Conservation (phyloP, 805 yeast genomes). For the Brettanomyces sp. region DNA sequence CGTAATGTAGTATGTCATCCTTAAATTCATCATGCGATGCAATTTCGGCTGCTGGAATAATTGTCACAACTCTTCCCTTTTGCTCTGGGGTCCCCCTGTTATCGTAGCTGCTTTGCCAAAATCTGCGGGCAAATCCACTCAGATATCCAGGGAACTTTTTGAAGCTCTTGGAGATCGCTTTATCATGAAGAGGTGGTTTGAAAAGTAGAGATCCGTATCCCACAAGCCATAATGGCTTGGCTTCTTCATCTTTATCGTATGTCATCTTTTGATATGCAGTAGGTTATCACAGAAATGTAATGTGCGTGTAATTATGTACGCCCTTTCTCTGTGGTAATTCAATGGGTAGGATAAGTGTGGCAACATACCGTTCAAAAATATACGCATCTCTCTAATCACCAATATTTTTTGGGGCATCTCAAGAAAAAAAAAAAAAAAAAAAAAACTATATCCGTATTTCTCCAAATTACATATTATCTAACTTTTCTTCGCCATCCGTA, state of each 20-base stretch:
- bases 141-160: constrained; percentile 55
- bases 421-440: too few relatives aligned
- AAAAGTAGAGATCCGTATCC: constrained; percentile 87
- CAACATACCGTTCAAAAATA: too few relatives aligned
- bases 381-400: too few relatives aligned
- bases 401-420: too few relatives aligned
- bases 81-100: constrained; percentile 79
- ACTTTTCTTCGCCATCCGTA: too few relatives aligned
- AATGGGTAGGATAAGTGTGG: too few relatives aligned
- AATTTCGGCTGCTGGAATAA: constrained; percentile 53
- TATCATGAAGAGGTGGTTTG: constrained; percentile 73
- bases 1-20: constrained; percentile 29
- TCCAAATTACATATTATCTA: too few relatives aligned
- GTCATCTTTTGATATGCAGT: background rate
- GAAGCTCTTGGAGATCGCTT: constrained; percentile 24
- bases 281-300: too few relatives aligned
- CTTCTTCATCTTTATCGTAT: background rate
- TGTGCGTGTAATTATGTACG: too few relatives aligned
- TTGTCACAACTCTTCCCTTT: constrained; percentile 89
- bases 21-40: constrained; percentile 30
- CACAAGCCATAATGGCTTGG: constrained; percentile 58
- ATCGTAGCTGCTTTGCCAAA: constrained; percentile 88
- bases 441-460: too few relatives aligned
- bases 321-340: too few relatives aligned
- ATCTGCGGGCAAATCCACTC: constrained; percentile 68